Conservation (phyloP, 352 stramenopile species). For the Phytopythium litorale region DNA sequence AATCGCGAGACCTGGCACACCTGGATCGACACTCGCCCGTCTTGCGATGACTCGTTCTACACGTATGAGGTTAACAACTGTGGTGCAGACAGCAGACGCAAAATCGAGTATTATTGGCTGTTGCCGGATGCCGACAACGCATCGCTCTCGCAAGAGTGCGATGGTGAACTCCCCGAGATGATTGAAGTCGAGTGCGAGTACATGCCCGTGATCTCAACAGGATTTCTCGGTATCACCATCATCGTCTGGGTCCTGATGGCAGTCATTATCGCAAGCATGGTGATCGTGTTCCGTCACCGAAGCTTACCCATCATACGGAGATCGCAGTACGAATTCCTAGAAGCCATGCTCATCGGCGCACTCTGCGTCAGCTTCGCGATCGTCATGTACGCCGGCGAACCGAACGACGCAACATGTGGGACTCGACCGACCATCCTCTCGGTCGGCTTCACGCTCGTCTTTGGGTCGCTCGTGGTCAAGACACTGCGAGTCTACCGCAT, state of each 20-base stretch:
- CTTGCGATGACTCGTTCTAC: constrained; percentile 19
- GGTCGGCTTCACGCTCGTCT: constrained; percentile 22
- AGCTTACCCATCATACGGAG: constrained; percentile 35
- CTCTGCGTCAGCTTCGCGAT: constrained; percentile 22
- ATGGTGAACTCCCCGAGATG: constrained; percentile 2
- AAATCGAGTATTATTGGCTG: constrained; percentile 15
- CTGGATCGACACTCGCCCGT: constrained; percentile 12
- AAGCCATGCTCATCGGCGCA: constrained; percentile 28
- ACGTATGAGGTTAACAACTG: constrained; percentile 17
- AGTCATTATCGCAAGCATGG: constrained; percentile 10
- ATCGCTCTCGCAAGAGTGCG: constrained; percentile 18
- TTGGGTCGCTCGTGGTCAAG: constrained; percentile 21
- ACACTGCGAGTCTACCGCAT: constrained; percentile 25
- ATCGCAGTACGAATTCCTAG: constrained; percentile 43
- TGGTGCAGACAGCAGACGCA: constrained; percentile 3
- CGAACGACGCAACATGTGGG: constrained; percentile 17
- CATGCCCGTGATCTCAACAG: constrained; percentile 7
- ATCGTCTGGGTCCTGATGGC: constrained; percentile 7
- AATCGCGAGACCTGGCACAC: constrained; percentile 16
- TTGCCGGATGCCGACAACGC: constrained; percentile 13
- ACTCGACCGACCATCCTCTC: constrained; percentile 13
- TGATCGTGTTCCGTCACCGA: constrained; percentile 19
- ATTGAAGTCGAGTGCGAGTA: constrained; percentile 21
- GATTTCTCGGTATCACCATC: no score
- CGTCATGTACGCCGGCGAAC: constrained; percentile 23